These are phyloP conservation scores for Rhodotorula sphaerocarpa DNA, from an alignment of 768 basidiomycete species.

Conservation along the genomic window DNA sequence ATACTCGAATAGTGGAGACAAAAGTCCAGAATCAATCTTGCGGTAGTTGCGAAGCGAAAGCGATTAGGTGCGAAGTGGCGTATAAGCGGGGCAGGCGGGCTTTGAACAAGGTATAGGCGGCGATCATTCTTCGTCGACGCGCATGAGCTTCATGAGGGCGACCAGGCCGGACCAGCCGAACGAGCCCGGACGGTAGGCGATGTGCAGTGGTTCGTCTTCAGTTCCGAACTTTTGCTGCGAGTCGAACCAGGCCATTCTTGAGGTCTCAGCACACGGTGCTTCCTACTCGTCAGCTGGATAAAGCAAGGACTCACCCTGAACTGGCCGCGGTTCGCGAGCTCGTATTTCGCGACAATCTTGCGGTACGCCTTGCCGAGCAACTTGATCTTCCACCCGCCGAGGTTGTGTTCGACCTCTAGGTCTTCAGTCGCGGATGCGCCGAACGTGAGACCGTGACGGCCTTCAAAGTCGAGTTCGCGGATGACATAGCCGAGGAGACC, in stretches of 20 bases:
- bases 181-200: slow-evolving; percentile 13
- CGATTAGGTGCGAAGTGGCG: no score
- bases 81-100: no score
- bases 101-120: no score
- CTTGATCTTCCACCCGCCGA: slow-evolving; percentile 18
- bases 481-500: slow-evolving; percentile 25
- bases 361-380: slow-evolving; percentile 25
- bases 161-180: slow-evolving; percentile 27
- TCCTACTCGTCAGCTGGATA: no score
- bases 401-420: slow-evolving; percentile 15
- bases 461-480: slow-evolving; percentile 27
- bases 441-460: slow-evolving; percentile 24
- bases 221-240: slow-evolving; percentile 22
- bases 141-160: slow-evolving; percentile 27
- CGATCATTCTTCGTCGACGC: background rate
- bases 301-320: slow-evolving; percentile 23
- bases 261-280: no score
- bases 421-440: slow-evolving; percentile 18
- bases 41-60: no score
- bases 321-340: slow-evolving; percentile 16
- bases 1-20: no score
- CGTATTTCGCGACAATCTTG: slow-evolving; percentile 21
- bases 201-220: slow-evolving; percentile 18
- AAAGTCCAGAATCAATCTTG: no score
- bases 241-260: background rate